phyloP scores from a whole-genome alignment of 768 basidiomycete species.

The Hirschioporus abietinus region DNA sequence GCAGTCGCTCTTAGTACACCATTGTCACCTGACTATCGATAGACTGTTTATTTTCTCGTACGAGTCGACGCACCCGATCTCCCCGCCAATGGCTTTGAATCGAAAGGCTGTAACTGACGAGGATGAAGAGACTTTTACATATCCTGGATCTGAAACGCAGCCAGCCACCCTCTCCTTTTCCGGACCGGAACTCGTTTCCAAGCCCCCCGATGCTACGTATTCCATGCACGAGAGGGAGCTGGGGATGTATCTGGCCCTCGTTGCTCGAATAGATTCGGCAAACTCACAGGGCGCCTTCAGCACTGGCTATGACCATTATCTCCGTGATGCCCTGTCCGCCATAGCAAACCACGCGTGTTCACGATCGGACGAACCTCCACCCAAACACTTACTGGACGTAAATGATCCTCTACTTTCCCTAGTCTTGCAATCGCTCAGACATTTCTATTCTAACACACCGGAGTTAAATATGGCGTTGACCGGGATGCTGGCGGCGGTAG shows the following conservation, averaged over 20 bases:
- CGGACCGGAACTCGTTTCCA: constrained; percentile 21
- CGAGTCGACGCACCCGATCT: constrained; percentile 73
- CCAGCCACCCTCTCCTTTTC: constrained; percentile 28
- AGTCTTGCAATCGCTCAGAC: constrained; percentile 63
- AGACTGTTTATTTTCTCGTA: constrained; percentile 65
- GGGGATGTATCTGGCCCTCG: constrained; percentile 69
- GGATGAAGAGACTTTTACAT: constrained; percentile 47
- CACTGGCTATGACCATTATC: constrained; percentile 81
- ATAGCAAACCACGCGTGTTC: constrained; percentile 65
- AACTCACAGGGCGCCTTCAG: constrained; percentile 71
- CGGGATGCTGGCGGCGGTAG: constrained; percentile 72
- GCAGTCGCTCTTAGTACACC: constrained; percentile 64
- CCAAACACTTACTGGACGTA: constrained; percentile 73
- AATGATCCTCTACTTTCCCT: constrained; percentile 70
- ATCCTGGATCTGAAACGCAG: constrained; percentile 27
- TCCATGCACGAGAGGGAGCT: constrained; percentile 83
- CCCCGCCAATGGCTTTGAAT: constrained; percentile 22
- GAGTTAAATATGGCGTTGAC: constrained; percentile 88
- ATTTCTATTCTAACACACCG: constrained; percentile 81
- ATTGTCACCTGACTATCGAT: constrained; percentile 59
- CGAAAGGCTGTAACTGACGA: constrained; percentile 32
- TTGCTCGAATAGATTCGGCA: constrained; percentile 72
- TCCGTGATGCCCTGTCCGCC: constrained; percentile 64
- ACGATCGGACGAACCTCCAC: constrained; percentile 34
- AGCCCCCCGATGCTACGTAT: constrained; percentile 59